These are phyloP conservation scores for Diaporthe vexans DNA, from an alignment of 2,329 filamentous ascomycete species.

Conservation along the genomic window DNA sequence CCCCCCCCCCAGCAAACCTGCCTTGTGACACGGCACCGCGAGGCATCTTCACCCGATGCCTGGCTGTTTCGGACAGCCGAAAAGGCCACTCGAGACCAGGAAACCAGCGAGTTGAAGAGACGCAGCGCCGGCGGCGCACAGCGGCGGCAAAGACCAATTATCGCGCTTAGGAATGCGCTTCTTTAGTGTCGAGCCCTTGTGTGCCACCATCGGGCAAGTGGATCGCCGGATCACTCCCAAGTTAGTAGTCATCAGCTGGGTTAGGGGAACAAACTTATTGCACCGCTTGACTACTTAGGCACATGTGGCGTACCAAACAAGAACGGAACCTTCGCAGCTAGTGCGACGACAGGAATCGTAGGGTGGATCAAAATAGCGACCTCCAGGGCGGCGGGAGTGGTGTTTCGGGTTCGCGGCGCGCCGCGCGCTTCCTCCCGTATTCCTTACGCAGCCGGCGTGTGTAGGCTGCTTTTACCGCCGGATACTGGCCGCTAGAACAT, in stretches of 20 bases:
- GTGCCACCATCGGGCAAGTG: background rate
- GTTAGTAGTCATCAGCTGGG: background rate
- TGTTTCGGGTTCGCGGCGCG: constrained; percentile 4
- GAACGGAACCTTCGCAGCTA: too few relatives aligned
- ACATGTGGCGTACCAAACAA: too few relatives aligned
- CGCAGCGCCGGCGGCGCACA: background rate
- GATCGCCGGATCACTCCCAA: background rate
- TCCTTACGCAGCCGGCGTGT: background rate
- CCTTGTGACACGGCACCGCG: background rate
- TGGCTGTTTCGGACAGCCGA: background rate
- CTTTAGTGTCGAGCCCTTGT: background rate
- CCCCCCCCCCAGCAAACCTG: too few relatives aligned
- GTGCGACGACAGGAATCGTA: background rate
- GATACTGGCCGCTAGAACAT: background rate
- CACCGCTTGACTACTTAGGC: too few relatives aligned
- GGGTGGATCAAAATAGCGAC: constrained; percentile 6
- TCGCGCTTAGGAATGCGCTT: background rate
- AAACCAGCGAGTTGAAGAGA: background rate
- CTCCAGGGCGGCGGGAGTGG: background rate
- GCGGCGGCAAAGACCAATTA: background rate
- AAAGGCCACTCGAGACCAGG: background rate
- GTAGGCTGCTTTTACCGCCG: background rate
- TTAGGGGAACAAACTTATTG: background rate
- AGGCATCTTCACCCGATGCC: too few relatives aligned
- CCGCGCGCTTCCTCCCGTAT: background rate